phyloP scores from a whole-genome alignment of 352 stramenopile species.

The Achlya hypogyna region DNA sequence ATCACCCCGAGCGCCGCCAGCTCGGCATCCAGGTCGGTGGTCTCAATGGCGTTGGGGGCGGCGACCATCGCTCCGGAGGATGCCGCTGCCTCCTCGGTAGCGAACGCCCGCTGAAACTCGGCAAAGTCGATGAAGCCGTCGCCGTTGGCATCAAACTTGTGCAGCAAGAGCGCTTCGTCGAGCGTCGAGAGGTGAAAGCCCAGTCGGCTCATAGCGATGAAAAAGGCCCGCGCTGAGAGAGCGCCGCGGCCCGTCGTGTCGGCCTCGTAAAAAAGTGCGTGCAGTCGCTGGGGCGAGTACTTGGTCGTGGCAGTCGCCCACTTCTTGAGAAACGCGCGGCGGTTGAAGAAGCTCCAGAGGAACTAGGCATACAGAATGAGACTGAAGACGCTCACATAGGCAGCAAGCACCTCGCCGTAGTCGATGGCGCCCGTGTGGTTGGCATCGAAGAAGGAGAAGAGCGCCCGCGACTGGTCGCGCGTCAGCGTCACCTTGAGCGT shows the following conservation, averaged over 20 bases:
- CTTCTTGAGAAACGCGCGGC: conserved; percentile 42
- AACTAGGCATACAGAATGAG: conserved; percentile 17
- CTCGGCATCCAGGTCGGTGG: conserved; percentile 18
- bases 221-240: conserved; percentile 35
- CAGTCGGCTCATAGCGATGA: conserved; percentile 41
- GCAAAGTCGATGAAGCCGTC: conserved; percentile 57
- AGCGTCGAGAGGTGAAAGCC: conserved; percentile 36
- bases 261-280: conserved; percentile 38
- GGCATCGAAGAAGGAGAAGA: conserved; percentile 43
- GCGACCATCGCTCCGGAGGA: conserved; percentile 21
- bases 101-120: conserved; percentile 40
- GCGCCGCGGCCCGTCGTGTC: conserved; percentile 32
- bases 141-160: conserved; percentile 44
- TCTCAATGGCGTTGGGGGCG: neutral
- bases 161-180: conserved; percentile 36
- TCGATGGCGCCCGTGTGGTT: conserved; percentile 41
- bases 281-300: conserved; percentile 23
- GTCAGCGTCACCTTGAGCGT: conserved; percentile 29
- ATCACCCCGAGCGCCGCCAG: conserved; percentile 32
- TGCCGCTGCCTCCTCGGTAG: conserved; percentile 24
- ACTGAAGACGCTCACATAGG: neutral
- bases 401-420: conserved; percentile 30
- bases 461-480: conserved; percentile 30
- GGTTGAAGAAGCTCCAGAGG: conserved; percentile 57
- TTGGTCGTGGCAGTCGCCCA: conserved; percentile 36